These are phyloP conservation scores for Aspergillus flavus DNA, from an alignment of 2,329 filamentous ascomycete species.

Conservation along the genomic window DNA sequence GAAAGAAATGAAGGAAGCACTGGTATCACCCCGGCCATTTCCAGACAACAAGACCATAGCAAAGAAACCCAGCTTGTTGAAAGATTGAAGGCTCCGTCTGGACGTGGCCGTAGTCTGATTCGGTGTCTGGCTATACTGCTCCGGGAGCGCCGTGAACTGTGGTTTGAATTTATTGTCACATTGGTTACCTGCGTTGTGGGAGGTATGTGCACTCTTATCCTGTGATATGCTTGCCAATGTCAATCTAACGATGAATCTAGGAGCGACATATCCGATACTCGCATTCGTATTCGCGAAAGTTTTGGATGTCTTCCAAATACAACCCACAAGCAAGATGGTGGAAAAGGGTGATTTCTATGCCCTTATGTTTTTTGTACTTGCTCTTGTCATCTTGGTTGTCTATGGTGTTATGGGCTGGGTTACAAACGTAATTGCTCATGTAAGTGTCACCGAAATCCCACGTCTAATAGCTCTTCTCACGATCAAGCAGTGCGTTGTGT, in stretches of 20 bases:
- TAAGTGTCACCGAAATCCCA: not conserved
- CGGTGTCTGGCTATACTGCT: not conserved
- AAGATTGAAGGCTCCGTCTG: not conserved
- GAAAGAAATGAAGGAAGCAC: not conserved
- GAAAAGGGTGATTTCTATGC: constrained; percentile 11
- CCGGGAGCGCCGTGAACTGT: not conserved
- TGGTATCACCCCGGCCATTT: not conserved
- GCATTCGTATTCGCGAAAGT: constrained; percentile 3
- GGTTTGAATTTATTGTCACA: constrained; percentile 2
- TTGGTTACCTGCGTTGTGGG: constrained; percentile 1
- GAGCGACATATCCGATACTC: not conserved
- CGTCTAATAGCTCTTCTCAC: not conserved
- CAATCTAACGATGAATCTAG: not conserved
- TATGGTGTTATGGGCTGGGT: constrained; percentile 6
- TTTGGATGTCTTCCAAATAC: constrained; percentile 1
- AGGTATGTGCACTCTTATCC: not conserved
- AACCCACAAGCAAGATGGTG: not conserved
- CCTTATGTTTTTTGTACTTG: constrained; percentile 13
- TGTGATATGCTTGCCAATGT: not conserved
- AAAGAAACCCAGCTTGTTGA: not conserved
- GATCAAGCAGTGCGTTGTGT: not conserved
- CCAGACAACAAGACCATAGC: not conserved
- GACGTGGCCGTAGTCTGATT: not conserved
- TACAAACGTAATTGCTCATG: constrained; percentile 1
- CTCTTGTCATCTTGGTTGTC: constrained; percentile 2